Evolutionary conservation across 2,329 filamentous ascomycete species (phyloP).

Genomic region (Dissoconium aciculare): DNA sequence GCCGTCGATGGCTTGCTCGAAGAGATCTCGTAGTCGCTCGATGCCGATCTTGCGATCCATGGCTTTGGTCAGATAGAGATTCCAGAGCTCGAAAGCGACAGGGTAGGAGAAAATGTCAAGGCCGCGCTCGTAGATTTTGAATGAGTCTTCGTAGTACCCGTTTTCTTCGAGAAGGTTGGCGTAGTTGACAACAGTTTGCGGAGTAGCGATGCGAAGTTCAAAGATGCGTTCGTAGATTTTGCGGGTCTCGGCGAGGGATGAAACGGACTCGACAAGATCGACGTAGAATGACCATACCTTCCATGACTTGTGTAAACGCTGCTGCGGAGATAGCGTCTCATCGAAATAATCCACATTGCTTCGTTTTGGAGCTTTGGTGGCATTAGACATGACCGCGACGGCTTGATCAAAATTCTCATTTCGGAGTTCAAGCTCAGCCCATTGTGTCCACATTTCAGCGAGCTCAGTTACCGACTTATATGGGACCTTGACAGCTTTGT

Average conservation of each 20-base stretch:
- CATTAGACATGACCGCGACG: slow-evolving; percentile 91
- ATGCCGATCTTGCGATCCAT: slow-evolving; percentile 93
- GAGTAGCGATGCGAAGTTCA: slow-evolving; percentile 91
- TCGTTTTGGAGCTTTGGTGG: slow-evolving; percentile 87
- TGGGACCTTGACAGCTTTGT: slow-evolving; percentile 93
- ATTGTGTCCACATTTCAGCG: slow-evolving; percentile 97
- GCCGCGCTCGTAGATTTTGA: slow-evolving; percentile 92
- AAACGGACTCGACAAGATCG: slow-evolving; percentile 88
- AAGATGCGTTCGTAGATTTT: slow-evolving; percentile 96
- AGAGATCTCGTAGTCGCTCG: slow-evolving; percentile 82
- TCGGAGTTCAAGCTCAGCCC: slow-evolving; percentile 94
- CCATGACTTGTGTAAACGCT: slow-evolving; percentile 97
- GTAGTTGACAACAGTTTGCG: slow-evolving; percentile 97
- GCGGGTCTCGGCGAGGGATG: slow-evolving; percentile 76
- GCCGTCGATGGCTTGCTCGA: slow-evolving; percentile 90
- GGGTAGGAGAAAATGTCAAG: slow-evolving; percentile 97
- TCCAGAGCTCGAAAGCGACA: slow-evolving; percentile 97
- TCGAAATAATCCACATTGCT: slow-evolving; percentile 99
- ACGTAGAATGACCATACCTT: slow-evolving; percentile 99
- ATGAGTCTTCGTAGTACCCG: slow-evolving; percentile 90
- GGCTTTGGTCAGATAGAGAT: slow-evolving; percentile 91
- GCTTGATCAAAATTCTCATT: slow-evolving; percentile 93
- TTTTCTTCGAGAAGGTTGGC: slow-evolving; percentile 89
- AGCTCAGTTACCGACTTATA: slow-evolving; percentile 96
- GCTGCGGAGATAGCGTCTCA: slow-evolving; percentile 81